Conservation (phyloP, 176 grass and related monocot species). For the Aechmea fasciata region DNA sequence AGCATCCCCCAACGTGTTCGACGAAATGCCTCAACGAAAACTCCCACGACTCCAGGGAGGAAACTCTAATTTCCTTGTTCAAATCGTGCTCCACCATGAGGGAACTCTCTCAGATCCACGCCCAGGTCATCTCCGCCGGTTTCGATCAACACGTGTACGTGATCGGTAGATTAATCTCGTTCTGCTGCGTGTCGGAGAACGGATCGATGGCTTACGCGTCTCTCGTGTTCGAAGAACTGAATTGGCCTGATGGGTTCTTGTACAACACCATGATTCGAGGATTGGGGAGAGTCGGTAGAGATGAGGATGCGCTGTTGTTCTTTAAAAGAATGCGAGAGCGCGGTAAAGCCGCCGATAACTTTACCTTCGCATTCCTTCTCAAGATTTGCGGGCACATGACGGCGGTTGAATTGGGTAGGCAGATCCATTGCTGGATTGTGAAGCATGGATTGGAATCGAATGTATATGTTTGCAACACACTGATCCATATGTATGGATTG, state of each 20-base stretch:
- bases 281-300: slow-evolving; percentile 20
- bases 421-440: slow-evolving; percentile 23
- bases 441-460: slow-evolving; percentile 22
- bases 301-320: slow-evolving; percentile 14
- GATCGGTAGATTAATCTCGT: slow-evolving; percentile 6
- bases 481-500: slow-evolving; percentile 9
- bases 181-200: slow-evolving; percentile 17
- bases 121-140: slow-evolving; percentile 21
- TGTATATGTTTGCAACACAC: slow-evolving; percentile 18
- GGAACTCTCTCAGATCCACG: slow-evolving; percentile 20
- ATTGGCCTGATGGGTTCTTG: slow-evolving; percentile 24
- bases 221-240: slow-evolving; percentile 13
- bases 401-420: slow-evolving; percentile 14
- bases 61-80: slow-evolving; percentile 17
- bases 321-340: slow-evolving; percentile 19
- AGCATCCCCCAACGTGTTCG: not conserved
- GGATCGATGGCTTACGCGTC: slow-evolving; percentile 20
- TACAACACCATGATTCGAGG: slow-evolving; percentile 37
- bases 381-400: slow-evolving; percentile 12
- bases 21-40: not conserved
- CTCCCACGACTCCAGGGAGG: slow-evolving; percentile 9
- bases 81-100: slow-evolving; percentile 18
- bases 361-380: slow-evolving; percentile 24
- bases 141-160: slow-evolving; percentile 31
- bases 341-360: slow-evolving; percentile 18